Conservation (phyloP, 345 rosid species). For the Conringia planisiliqua region DNA sequence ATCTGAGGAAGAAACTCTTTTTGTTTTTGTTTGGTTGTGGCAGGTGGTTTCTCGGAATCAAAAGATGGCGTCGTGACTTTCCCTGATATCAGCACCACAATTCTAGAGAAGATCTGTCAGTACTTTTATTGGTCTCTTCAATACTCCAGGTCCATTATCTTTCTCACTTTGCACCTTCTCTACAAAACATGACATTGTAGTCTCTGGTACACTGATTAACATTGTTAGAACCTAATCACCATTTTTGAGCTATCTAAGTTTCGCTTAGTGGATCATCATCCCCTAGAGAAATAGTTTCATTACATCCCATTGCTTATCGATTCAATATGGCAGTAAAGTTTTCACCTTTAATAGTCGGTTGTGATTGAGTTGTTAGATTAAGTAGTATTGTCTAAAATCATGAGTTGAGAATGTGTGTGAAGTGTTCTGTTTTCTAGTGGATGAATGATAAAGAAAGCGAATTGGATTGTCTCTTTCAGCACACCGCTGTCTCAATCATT, state of each 20-base stretch:
- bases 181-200: not conserved
- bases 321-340: not conserved
- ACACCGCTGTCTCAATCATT: not conserved
- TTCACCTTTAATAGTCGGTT: not conserved
- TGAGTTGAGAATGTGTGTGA: not conserved
- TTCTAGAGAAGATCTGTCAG: slow-evolving; percentile 88
- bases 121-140: slow-evolving; percentile 89
- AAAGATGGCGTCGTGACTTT: slow-evolving; percentile 79
- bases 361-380: not conserved
- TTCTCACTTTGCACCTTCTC: not conserved
- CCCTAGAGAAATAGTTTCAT: not conserved
- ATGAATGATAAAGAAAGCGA: too few relatives aligned
- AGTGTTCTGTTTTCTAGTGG: too few relatives aligned
- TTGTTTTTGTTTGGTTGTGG: not conserved
- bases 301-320: not conserved
- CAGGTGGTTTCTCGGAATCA: slow-evolving; percentile 69
- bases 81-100: slow-evolving; percentile 75
- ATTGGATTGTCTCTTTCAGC: not conserved
- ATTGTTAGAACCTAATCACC: not conserved
- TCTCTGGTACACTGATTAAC: not conserved
- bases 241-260: not conserved
- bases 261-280: not conserved
- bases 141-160: slow-evolving; percentile 55
- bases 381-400: not conserved
- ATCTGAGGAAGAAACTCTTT: not conserved